Conservation (phyloP, 2,329 filamentous ascomycete genomes). For the Macrophomina tecta region DNA sequence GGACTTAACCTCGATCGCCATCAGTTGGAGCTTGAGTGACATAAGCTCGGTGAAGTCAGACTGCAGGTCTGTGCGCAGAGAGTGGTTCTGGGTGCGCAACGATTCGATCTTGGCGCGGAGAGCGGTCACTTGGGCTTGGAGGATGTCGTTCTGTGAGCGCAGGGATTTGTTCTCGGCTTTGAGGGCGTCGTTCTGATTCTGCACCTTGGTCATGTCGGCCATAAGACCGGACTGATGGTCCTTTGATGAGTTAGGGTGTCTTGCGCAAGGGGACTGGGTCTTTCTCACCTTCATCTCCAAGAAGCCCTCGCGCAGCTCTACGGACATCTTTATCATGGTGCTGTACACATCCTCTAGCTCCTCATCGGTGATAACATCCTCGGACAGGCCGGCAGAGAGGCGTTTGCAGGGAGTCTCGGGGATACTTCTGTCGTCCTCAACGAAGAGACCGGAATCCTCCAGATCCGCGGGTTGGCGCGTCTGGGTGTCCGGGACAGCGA, state of each 20-base stretch:
- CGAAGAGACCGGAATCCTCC: constrained; percentile 24
- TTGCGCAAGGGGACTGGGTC: background rate
- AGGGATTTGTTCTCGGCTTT: constrained; percentile 13
- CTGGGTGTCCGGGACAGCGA: constrained; percentile 22
- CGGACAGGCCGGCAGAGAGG: background rate
- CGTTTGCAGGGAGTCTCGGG: background rate
- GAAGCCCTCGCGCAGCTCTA: constrained; percentile 22
- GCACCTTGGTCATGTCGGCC: constrained; percentile 11
- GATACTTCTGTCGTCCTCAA: constrained; percentile 20
- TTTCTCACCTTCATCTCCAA: constrained; percentile 22
- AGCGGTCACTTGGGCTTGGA: constrained; percentile 16
- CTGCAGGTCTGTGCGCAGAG: constrained; percentile 43
- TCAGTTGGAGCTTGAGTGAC: constrained; percentile 47
- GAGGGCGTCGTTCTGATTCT: constrained; percentile 14
- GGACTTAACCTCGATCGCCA: constrained; percentile 38
- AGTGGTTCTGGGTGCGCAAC: constrained; percentile 46
- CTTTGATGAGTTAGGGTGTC: constrained; percentile 21
- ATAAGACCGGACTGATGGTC: constrained; percentile 22
- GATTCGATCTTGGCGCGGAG: constrained; percentile 37
- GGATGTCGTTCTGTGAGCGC: constrained; percentile 23
- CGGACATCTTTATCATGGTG: constrained; percentile 23
- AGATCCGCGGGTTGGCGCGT: constrained; percentile 24
- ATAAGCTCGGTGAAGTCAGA: constrained; percentile 48
- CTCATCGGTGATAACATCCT: constrained; percentile 10
- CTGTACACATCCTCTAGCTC: constrained; percentile 22